Evolutionary conservation across 768 basidiomycete species (phyloP), one percentile per base, ranked within the genome.

Genomic region (Tricholoma furcatifolium): DNA sequence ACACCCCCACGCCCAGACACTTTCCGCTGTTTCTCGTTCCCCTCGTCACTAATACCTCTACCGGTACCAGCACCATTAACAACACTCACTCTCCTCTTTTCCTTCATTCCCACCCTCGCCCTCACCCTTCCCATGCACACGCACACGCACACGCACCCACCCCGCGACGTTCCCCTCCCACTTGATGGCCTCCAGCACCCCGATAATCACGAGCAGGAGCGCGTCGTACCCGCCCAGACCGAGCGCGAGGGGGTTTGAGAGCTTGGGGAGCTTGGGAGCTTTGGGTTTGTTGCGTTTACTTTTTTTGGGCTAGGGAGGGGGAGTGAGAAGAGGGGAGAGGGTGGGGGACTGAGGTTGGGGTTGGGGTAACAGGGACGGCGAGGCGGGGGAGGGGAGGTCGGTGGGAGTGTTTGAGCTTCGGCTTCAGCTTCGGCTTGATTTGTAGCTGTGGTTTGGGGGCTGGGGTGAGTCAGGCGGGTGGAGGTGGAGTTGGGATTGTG

Each of bases 131-230:
- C n/a, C 15, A 6, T 45, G n/a, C 53, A 3, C 7, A 8, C 45
- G 24, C 48, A 12, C 15, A 23, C 5, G 8, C 15, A 38, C 15
- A 14, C 76, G 73, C 50, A 88, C 74, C 88, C 88, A 90, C 17
- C 75, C 80, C 0, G 86, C 82, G 20, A 90, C 78, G 57, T 85
- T 89, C 50, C 68, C 73, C 67, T 89, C 80, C 43, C 60, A 47
- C 64, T 82, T 85, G 12, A 84, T 56, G 12, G 68, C 72, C 43
- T 88, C 84, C 20, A 91, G 67, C 12, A 90, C 71, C 7, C 88
- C 88, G 12, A 89, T 69, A 10, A 88, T 77, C 0, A 84, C 86
- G 1, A 91, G 74, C 11, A 87, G 71, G 0, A 77, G 84, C 43
- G 71, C 68, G 64, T 90, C 88, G 60, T 74, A 76, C 12, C 62